Base-by-base conservation (phyloP, 139 green algal genomes). In the Zygnema cylindricum region DNA sequence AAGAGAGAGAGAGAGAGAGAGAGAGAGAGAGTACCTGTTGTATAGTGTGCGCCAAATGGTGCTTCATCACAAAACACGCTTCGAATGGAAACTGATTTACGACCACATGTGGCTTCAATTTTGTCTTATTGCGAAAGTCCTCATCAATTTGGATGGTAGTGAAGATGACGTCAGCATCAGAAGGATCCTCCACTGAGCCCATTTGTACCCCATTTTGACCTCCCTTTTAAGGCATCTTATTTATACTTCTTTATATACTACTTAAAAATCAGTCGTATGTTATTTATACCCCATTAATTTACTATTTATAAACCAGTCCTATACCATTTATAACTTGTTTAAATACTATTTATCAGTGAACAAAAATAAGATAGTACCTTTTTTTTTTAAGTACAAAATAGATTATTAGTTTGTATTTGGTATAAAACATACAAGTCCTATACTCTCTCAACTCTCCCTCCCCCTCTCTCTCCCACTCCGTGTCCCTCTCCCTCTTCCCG, bases 11-110 rank as follows among this genome's bases (percentile, higher is more conserved):
- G 57, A 30, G 57, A 73, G 30, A 25, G 57, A 73, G 57, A 73
- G 57, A 73, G 57, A 73, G 57, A 30, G 57, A 25, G 57, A 25
- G 30, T 30, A 89, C 86, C 86, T 91, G 81, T 35, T 84, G 69
- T 0, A 91, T 21, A 0, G 86, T 91, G 23, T 83, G 43, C 0
- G 86, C 86, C 55, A 91, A 69, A 39, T 91, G 86, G 41, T 91
- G 86, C n/a, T 91, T 91, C 86, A 91, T 91, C 11, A 91, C 86
- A 32, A 91, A 36, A 82, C 86, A 91, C 1, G 81, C 81, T 73
- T 91, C 86, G 32, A 57, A 90, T 30, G 86, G 86, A 2, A 91
- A 91, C 82, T 91, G 86, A 54, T 91, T 91, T 11, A 91, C 35
- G 1, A 84, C 40, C 86, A 87, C 81, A 22, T 87, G 39, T 25